phyloP scores from a whole-genome alignment of 202 grass and related monocot genomes.

The Zoysia matrella region DNA sequence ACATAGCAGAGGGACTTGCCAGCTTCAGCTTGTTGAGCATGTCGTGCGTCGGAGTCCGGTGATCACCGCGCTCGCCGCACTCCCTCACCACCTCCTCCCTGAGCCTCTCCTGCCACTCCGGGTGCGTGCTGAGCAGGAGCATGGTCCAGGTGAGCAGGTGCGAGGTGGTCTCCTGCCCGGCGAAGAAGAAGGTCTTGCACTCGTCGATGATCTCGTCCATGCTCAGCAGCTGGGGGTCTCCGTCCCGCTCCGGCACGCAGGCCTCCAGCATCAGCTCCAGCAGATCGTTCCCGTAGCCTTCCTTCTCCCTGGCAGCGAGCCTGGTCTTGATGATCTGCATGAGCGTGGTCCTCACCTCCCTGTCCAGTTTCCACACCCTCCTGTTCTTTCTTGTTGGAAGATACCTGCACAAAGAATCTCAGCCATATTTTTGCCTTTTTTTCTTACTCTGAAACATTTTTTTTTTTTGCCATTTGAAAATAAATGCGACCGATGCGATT shows the following conservation, averaged over 20 bases:
- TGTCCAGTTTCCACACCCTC: conserved; percentile 38
- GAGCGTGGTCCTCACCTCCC: conserved; percentile 33
- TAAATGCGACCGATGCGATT: too few species aligned
- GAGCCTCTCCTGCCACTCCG: conserved; percentile 47
- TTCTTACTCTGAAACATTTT: neutral
- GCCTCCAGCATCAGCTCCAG: conserved; percentile 58
- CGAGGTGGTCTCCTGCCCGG: conserved; percentile 63
- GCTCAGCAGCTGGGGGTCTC: neutral
- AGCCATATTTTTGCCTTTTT: neutral
- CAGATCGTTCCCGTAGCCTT: conserved; percentile 36
- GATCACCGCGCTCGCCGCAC: conserved; percentile 18
- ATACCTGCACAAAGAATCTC: conserved; percentile 21
- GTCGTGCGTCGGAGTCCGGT: conserved; percentile 12
- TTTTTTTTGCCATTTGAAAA: too few species aligned
- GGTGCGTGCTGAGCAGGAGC: too few species aligned
- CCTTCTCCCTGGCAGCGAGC: conserved; percentile 20
- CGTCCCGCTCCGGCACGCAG: conserved; percentile 12
- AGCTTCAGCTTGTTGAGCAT: conserved; percentile 55
- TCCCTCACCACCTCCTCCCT: conserved; percentile 42
- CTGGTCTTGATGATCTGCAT: conserved; percentile 37
- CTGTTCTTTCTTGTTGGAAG: conserved; percentile 40
- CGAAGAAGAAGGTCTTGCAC: conserved; percentile 59
- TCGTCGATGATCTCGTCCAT: conserved; percentile 56
- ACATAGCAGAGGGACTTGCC: neutral
- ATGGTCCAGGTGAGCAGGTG: conserved; percentile 41